Percentiles rank a stretch among this genome's conserved stretches.
These are phyloP conservation scores for Mycena olivaceomarginata DNA, from an alignment of 768 basidiomycete species.

Conservation along the genomic window DNA sequence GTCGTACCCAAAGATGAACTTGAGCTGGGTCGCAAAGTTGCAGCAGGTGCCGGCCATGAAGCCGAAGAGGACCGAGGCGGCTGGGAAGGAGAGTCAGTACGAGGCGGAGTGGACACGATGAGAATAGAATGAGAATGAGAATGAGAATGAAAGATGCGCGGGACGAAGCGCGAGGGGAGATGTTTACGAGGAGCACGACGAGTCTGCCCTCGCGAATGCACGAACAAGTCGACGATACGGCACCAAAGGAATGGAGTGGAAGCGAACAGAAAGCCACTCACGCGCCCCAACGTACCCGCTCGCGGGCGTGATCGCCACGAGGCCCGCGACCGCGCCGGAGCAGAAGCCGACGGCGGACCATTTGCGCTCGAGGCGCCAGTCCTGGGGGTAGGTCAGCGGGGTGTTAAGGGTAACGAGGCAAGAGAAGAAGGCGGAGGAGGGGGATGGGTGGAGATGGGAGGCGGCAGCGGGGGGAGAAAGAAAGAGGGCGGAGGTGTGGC, in stretches of 20 bases:
- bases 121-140: neutral
- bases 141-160: neutral
- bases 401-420: neutral
- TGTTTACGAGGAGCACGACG: no score
- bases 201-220: no score
- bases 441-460: no score
- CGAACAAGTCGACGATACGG: no score
- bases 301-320: slow-evolving; percentile 33
- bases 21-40: slow-evolving; percentile 98
- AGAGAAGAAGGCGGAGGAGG: neutral
- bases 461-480: no score
- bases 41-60: slow-evolving; percentile 88
- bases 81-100: slow-evolving; percentile 52
- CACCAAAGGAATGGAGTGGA: no score
- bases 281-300: slow-evolving; percentile 18
- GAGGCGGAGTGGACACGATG: neutral
- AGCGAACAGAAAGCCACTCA: neutral
- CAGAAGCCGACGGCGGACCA: slow-evolving; percentile 31
- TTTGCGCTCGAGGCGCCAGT: slow-evolving; percentile 20
- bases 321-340: slow-evolving; percentile 31
- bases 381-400: neutral
- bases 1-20: slow-evolving; percentile 86
- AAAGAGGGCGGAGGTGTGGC: no score
- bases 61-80: slow-evolving; percentile 91
- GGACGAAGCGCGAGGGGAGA: no score